Base-by-base conservation (phyloP, 2,329 filamentous ascomycete species). In the Cladosporium sp. region DNA sequence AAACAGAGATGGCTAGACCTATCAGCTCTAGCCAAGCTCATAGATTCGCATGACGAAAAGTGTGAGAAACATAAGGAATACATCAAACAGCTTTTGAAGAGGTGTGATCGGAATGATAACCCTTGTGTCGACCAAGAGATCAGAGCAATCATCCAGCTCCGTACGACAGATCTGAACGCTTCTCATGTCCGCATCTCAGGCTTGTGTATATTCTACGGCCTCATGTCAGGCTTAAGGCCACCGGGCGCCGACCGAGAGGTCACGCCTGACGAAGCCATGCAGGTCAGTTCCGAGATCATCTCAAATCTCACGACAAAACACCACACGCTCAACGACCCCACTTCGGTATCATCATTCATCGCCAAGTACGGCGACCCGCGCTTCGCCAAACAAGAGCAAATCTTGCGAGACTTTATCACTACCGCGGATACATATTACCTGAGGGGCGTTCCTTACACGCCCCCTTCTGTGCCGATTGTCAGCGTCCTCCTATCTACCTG, bases 121-220 rank as follows among this genome's bases (percentile, higher is more conserved):
- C 4, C 35, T 2, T 42, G 19, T 3, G 31, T 9, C 3, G 41
- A 52, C 11, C 44, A 54, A 10, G 44, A 59, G 18, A 49, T 46
- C 10, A 16, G 45, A 8, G 56, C 40, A 4, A 33, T 58, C 44
- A 41, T 41, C 10, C 56, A 56, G 2, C 54, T 59, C 11, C 37
- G 43, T 10, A 34, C 35, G 6, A 38, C 43, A 3, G 52, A 57
- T 9, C 32, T 59, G 3, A 52, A 56, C 46, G 33, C 34, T 8
- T 51, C 54, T 14, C 42, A 58, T 35, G 49, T 45, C 33, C 45
- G 48, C 34, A 43, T 59, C 31, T 46, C 50, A 4, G 56, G 56
- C 6, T 34, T 49, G 11, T 45, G 41, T 32, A 46, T 55, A 13
- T 59, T 58, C 54, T 57, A 56, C 32, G 54, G 38, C 9, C 35